A percentile compares a stretch with the other conserved stretches of the same genome.
phyloP scores from a whole-genome alignment of 2,329 filamentous ascomycete genomes.

The Cercospora canescens region DNA sequence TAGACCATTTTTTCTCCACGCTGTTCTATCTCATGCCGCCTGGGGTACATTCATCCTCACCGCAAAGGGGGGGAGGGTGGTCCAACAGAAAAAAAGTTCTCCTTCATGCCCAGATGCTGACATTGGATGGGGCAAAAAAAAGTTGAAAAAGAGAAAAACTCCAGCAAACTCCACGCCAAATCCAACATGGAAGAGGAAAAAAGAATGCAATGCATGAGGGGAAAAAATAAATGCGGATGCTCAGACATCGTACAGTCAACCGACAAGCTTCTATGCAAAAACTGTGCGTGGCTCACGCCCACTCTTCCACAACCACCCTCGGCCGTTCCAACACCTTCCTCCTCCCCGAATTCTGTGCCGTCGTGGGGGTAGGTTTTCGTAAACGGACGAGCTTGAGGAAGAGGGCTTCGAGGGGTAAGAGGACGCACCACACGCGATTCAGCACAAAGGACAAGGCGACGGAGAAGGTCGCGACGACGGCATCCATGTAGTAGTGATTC shows the following conservation, averaged over 20 bases:
- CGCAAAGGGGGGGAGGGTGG: not conserved
- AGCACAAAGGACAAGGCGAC: slow-evolving; percentile 49
- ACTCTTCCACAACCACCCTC: slow-evolving; percentile 20
- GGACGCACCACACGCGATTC: slow-evolving; percentile 53
- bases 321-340: slow-evolving; percentile 5
- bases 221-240: not conserved
- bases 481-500: slow-evolving; percentile 62
- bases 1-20: too few relatives aligned
- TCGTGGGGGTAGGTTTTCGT: slow-evolving; percentile 58
- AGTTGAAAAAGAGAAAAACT: not conserved
- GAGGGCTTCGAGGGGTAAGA: slow-evolving; percentile 54
- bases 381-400: slow-evolving; percentile 50
- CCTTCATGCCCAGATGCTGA: too few relatives aligned
- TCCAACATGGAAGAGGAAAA: not conserved
- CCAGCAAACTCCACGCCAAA: not conserved
- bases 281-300: not conserved
- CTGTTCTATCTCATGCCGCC: too few relatives aligned
- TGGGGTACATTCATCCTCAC: too few relatives aligned
- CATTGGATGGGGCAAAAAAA: too few relatives aligned
- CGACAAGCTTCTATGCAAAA: not conserved
- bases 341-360: slow-evolving; percentile 25
- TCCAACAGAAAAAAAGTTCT: too few relatives aligned
- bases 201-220: too few relatives aligned
- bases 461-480: slow-evolving; percentile 51
- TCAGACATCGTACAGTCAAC: not conserved